Conservation (phyloP, 352 stramenopile species). For the Phytopythium ostracodes region DNA sequence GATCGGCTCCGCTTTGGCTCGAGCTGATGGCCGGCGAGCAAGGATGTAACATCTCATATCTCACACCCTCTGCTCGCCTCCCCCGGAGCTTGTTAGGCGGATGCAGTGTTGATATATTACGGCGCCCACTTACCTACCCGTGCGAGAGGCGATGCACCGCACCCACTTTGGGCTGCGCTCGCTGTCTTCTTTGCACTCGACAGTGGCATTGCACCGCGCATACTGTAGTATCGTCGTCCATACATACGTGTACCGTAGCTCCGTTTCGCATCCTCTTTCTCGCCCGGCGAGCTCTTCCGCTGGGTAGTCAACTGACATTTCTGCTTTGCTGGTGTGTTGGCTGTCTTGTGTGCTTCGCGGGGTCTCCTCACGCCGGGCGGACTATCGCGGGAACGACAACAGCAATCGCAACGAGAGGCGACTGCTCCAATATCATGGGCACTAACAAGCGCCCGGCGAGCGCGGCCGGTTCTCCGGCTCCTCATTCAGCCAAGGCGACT, state of each 20-base stretch:
- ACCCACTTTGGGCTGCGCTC: constrained; percentile 1
- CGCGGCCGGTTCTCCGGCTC: neutral
- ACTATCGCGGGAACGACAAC: neutral
- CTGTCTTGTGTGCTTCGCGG: neutral
- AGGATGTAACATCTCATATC: neutral
- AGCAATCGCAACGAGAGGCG: neutral
- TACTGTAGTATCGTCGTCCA: neutral
- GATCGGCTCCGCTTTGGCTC: neutral
- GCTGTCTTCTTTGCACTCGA: neutral
- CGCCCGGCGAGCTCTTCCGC: no score
- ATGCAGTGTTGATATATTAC: constrained; percentile 1
- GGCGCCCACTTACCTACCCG: neutral
- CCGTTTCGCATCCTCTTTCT: no score
- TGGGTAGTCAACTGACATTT: constrained; percentile 7
- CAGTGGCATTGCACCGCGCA: neutral
- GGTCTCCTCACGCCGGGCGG: neutral
- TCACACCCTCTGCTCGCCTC: neutral
- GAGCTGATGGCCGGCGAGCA: neutral
- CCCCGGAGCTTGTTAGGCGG: neutral
- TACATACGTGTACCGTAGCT: no score
- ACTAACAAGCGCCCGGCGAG: neutral
- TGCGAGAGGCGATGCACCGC: neutral
- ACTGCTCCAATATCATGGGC: neutral
- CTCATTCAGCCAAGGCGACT: neutral
- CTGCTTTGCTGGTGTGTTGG: constrained; percentile 3